These are phyloP conservation scores for Alternaria viburni DNA, from an alignment of 2,329 filamentous ascomycete species.

Conservation along the genomic window DNA sequence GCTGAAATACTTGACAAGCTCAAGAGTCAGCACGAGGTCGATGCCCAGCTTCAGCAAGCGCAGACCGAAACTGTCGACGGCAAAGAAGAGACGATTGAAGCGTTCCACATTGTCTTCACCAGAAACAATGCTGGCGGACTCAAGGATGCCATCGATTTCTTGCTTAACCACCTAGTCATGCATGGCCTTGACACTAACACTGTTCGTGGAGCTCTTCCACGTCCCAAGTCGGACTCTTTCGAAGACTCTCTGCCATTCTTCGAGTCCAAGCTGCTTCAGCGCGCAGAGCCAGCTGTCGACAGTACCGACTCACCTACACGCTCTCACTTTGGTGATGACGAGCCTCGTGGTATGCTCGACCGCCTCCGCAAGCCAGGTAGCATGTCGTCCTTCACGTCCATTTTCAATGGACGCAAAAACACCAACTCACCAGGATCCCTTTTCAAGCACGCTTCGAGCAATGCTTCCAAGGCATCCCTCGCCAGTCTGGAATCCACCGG, in stretches of 20 bases:
- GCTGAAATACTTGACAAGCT: conserved; percentile 82
- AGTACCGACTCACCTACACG: conserved; percentile 89
- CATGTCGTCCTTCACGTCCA: conserved; percentile 94
- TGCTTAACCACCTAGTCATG: conserved; percentile 83
- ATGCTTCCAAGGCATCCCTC: conserved; percentile 92
- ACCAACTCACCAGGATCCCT: conserved; percentile 77
- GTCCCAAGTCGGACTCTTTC: conserved; percentile 98
- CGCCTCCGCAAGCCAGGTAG: conserved; percentile 92
- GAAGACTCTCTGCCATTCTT: conserved; percentile 97
- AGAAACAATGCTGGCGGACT: conserved; percentile 96
- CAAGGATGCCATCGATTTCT: conserved; percentile 93
- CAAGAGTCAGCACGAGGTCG: conserved; percentile 89
- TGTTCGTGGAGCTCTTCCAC: conserved; percentile 91
- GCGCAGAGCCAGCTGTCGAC: conserved; percentile 76
- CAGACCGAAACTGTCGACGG: conserved; percentile 50
- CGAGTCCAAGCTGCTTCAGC: conserved; percentile 93
- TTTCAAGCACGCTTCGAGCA: conserved; percentile 86
- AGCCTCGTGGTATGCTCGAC: conserved; percentile 81
- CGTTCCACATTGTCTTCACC: conserved; percentile 70
- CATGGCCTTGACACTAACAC: conserved; percentile 83
- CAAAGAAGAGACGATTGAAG: conserved; percentile 54
- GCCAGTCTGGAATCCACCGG: conserved; percentile 95
- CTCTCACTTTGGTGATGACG: conserved; percentile 81
- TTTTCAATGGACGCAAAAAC: conserved; percentile 94
- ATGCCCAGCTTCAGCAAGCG: conserved; percentile 71